phyloP scores from a whole-genome alignment of 1,284 basidiomycete species.

The Amylostereum chailletii region DNA sequence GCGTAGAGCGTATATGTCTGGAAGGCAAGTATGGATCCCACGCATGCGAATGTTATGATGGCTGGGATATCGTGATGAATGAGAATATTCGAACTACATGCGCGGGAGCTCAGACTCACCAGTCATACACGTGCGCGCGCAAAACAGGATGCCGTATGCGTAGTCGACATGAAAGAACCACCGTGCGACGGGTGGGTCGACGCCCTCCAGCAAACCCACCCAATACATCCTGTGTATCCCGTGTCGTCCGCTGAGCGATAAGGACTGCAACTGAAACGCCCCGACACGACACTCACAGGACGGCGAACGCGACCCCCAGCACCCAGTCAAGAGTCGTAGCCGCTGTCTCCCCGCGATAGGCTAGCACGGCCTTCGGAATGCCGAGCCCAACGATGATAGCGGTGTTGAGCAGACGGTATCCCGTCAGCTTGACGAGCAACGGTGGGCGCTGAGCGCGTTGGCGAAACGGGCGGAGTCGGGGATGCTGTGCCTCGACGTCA shows the following conservation, averaged over 20 bases:
- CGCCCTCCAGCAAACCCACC: slow-evolving; percentile 1
- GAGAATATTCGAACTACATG: too few relatives aligned
- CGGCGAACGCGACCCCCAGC: not conserved
- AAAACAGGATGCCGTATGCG: too few relatives aligned
- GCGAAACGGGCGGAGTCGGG: too few relatives aligned
- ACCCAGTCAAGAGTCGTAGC: slow-evolving; percentile 3
- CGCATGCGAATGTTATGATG: too few relatives aligned
- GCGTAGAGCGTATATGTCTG: too few relatives aligned
- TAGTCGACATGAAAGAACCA: slow-evolving; percentile 3
- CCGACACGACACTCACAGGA: not conserved
- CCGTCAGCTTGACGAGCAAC: slow-evolving; percentile 2
- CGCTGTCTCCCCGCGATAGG: not conserved
- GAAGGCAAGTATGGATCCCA: too few relatives aligned
- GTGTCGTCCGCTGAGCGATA: not conserved
- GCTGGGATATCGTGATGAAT: too few relatives aligned
- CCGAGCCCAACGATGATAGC: slow-evolving; percentile 1
- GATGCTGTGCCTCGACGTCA: too few relatives aligned
- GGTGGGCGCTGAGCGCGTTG: not conserved
- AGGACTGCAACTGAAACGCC: not conserved
- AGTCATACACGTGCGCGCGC: too few relatives aligned
- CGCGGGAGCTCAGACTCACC: too few relatives aligned
- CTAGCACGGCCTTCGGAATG: slow-evolving; percentile 1
- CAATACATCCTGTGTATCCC: slow-evolving; percentile 2
- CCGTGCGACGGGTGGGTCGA: not conserved
- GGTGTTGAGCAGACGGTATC: slow-evolving; percentile 2